phyloP scores from a whole-genome alignment of 1,284 basidiomycete species.

The Ceratobasidium sp. region DNA sequence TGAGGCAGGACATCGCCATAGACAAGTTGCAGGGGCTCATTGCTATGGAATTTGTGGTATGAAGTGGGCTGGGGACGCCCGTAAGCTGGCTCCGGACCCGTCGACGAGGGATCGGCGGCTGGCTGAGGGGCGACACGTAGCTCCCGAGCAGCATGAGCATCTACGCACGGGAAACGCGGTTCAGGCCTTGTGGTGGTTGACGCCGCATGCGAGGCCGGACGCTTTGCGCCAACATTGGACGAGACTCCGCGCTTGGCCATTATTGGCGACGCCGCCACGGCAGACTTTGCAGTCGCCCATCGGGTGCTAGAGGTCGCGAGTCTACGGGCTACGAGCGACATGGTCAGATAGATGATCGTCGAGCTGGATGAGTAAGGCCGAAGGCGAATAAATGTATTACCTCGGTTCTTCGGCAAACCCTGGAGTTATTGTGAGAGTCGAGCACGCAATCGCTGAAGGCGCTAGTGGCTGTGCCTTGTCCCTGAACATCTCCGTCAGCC shows the following conservation, averaged over 20 bases:
- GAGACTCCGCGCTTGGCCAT: not conserved
- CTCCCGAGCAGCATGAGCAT: conserved; percentile 71
- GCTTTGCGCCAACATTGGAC: conserved; percentile 25
- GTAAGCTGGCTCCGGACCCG: conserved; percentile 78
- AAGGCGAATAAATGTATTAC: not conserved
- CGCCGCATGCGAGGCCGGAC: conserved; percentile 22
- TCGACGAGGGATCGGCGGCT: conserved; percentile 39
- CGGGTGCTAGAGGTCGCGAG: conserved; percentile 3
- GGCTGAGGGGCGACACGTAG: conserved; percentile 50
- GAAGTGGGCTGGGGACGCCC: conserved; percentile 73
- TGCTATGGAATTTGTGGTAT: conserved; percentile 71
- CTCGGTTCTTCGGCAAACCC: conserved; percentile 9
- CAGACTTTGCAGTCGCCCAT: not conserved
- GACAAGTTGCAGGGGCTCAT: conserved; percentile 68
- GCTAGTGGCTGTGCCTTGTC: conserved; percentile 20
- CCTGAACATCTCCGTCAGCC: no score
- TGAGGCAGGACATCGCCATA: conserved; percentile 76
- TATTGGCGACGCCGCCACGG: not conserved
- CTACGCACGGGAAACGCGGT: conserved; percentile 74
- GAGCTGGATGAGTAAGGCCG: not conserved
- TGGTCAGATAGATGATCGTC: no score
- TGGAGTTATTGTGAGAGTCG: conserved; percentile 14
- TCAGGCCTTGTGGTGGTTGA: conserved; percentile 7
- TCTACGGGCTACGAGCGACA: not conserved
- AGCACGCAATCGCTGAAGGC: conserved; percentile 26